Percentiles rank a stretch among this genome's conserved stretches.
Conservation (phyloP, 305 asterid species). For the Salvia sclarea region DNA sequence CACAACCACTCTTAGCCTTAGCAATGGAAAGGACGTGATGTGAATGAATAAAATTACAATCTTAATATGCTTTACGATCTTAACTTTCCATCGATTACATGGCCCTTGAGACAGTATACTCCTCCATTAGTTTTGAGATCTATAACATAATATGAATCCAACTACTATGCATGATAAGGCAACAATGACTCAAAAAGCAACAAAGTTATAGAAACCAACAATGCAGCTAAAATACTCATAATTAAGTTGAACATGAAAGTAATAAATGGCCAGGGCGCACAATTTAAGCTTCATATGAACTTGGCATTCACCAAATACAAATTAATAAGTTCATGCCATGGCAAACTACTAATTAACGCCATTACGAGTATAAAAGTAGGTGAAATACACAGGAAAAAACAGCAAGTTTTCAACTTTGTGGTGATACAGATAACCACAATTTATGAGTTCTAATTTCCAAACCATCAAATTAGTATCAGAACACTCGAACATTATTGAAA, state of each 20-base stretch:
- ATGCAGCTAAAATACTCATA: background rate
- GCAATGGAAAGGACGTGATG: background rate
- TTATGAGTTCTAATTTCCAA: background rate
- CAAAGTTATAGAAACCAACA: background rate
- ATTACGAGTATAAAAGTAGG: background rate
- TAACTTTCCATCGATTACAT: background rate
- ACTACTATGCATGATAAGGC: background rate
- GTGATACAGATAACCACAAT: slow-evolving; percentile 8
- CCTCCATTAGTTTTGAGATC: background rate
- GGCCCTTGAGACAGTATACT: background rate
- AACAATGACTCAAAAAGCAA: background rate
- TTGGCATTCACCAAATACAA: background rate
- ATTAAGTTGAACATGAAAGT: background rate
- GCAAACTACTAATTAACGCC: background rate
- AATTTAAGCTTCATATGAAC: background rate
- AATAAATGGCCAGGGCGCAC: background rate
- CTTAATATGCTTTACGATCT: background rate
- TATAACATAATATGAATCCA: background rate
- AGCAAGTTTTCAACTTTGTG: slow-evolving; percentile 28
- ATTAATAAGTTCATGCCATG: background rate
- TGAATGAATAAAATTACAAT: background rate
- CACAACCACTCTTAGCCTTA: background rate
- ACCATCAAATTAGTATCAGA: background rate
- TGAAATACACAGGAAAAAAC: background rate
- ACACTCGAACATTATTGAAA: background rate